Conservation (phyloP, 169 alveolate species). For the Eimeria maxima region DNA sequence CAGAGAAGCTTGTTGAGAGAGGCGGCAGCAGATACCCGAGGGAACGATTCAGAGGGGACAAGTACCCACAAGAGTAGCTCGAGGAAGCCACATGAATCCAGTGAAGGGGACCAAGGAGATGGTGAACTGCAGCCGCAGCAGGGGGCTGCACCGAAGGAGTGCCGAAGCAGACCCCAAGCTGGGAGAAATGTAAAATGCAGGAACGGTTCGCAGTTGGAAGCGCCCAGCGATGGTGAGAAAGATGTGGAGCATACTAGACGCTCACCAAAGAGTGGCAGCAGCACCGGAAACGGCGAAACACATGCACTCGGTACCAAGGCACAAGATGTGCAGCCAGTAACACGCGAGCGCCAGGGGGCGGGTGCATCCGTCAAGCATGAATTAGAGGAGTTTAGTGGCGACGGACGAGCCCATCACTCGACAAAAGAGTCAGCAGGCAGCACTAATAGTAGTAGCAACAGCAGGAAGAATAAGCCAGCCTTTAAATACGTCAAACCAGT, state of each 20-base stretch:
- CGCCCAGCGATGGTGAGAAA: neutral
- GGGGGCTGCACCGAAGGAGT: neutral
- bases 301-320: neutral
- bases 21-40: neutral
- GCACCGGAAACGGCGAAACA: neutral
- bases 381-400: neutral
- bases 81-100: neutral
- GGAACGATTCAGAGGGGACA: neutral
- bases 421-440: neutral
- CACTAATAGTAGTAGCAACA: constrained; percentile 27
- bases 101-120: neutral
- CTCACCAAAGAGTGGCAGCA: neutral
- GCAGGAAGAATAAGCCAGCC: constrained; percentile 24
- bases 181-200: neutral
- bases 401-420: neutral
- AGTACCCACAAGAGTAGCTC: neutral
- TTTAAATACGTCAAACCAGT: constrained; percentile 61
- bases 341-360: neutral
- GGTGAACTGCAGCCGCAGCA: constrained; percentile 48
- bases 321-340: neutral
- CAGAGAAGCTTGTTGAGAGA: neutral
- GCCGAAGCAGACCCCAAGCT: neutral
- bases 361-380: constrained; percentile 38
- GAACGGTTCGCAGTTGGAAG: neutral
- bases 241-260: neutral